phyloP scores from a whole-genome alignment of 2,329 filamentous ascomycete genomes.

The Pyrenophora teres region DNA sequence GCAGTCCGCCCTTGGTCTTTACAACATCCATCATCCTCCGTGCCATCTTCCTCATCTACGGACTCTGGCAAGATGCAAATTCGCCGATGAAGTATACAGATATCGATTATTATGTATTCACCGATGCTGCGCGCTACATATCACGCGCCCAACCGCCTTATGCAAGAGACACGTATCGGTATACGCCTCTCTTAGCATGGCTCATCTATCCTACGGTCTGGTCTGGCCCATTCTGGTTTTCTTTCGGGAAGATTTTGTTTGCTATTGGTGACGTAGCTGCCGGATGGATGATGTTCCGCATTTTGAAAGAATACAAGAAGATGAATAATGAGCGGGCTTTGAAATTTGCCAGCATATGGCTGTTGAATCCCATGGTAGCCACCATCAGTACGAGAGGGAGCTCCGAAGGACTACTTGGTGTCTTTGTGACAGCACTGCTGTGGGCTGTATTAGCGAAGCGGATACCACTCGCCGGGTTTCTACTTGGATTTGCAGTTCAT shows the following conservation, averaged over 20 bases:
- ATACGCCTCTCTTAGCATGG: slow-evolving; percentile 94
- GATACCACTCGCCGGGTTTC: slow-evolving; percentile 68
- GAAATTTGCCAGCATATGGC: slow-evolving; percentile 83
- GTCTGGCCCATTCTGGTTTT: slow-evolving; percentile 66
- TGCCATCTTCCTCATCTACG: slow-evolving; percentile 77
- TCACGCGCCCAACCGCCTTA: slow-evolving; percentile 76
- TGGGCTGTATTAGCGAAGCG: slow-evolving; percentile 75
- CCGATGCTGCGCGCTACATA: slow-evolving; percentile 83
- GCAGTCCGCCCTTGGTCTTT: slow-evolving; percentile 47
- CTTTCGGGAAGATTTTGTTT: slow-evolving; percentile 86
- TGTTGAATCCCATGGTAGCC: slow-evolving; percentile 97
- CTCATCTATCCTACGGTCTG: slow-evolving; percentile 79
- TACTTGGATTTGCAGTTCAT: slow-evolving; percentile 86
- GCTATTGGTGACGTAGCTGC: slow-evolving; percentile 81
- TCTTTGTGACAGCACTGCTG: slow-evolving; percentile 79
- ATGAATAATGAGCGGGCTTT: slow-evolving; percentile 59
- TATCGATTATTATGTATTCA: slow-evolving; percentile 98
- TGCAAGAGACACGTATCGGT: slow-evolving; percentile 89
- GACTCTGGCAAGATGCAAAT: slow-evolving; percentile 87
- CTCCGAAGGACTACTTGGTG: slow-evolving; percentile 86
- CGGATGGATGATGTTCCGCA: slow-evolving; percentile 73
- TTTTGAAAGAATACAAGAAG: slow-evolving; percentile 52
- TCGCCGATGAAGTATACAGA: slow-evolving; percentile 97
- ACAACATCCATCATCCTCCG: slow-evolving; percentile 66
- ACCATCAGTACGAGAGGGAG: slow-evolving; percentile 95